Percentiles rank a stretch among this genome's conserved stretches.
Conservation (phyloP, 2,329 filamentous ascomycete species). For the Trichoderma sp. region DNA sequence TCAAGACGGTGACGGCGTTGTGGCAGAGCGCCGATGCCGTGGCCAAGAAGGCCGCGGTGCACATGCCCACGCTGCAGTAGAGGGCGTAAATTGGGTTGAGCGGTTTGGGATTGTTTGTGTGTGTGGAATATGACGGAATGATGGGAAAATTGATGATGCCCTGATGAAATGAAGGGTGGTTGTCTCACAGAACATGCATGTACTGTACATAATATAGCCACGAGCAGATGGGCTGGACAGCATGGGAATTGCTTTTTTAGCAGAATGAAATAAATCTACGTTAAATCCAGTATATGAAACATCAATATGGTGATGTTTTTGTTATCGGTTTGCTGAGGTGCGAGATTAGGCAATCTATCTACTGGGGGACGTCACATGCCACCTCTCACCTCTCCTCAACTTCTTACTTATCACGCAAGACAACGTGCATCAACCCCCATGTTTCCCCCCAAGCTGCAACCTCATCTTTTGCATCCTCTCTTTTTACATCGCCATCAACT, state of each 20-base stretch:
- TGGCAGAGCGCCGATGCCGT: constrained; percentile 88
- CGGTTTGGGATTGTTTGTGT: not conserved
- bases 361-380: not conserved
- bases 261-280: not conserved
- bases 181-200: not conserved
- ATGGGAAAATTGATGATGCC: not conserved
- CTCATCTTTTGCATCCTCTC: not conserved
- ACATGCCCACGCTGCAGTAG: constrained; percentile 66
- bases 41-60: constrained; percentile 78
- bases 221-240: not conserved
- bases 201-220: constrained; percentile 1
- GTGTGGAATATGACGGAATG: not conserved
- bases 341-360: not conserved
- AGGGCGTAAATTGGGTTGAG: not conserved
- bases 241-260: not conserved
- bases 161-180: not conserved
- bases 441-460: not conserved
- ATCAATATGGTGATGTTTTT: not conserved
- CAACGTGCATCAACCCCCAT: not conserved
- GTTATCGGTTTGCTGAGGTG: not conserved
- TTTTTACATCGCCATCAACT: not conserved
- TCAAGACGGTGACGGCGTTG: constrained; percentile 93
- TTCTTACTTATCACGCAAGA: not conserved
- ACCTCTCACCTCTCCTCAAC: not conserved
- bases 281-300: not conserved